These are phyloP conservation scores for Kingdonia uniflora DNA, from an alignment of 164 flowering plant genomes.

Conservation along the genomic window DNA sequence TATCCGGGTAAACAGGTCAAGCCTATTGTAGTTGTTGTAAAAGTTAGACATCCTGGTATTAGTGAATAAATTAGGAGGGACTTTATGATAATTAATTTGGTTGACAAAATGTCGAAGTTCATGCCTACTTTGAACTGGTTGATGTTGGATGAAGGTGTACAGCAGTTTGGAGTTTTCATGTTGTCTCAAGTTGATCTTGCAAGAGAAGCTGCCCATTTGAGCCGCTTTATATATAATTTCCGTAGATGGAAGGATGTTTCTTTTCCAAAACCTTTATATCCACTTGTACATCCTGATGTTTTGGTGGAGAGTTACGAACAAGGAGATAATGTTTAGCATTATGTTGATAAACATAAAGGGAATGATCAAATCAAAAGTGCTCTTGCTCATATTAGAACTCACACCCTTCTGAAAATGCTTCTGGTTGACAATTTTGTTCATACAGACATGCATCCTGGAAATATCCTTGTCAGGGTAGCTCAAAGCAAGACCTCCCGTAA, in stretches of 20 bases:
- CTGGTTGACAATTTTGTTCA: too few relatives aligned
- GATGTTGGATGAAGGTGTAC: constrained; percentile 74
- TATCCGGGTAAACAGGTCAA: constrained; percentile 41
- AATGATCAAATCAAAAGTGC: constrained; percentile 35
- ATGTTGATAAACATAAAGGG: constrained; percentile 53
- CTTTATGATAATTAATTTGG: constrained; percentile 42
- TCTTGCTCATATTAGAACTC: constrained; percentile 76
- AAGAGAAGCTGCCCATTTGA: constrained; percentile 81
- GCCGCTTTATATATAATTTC: constrained; percentile 71
- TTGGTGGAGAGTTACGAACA: constrained; percentile 78
- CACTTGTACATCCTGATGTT: constrained; percentile 78
- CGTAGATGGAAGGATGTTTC: too few relatives aligned
- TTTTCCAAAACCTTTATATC: constrained; percentile 75
- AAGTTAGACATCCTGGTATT: constrained; percentile 89
- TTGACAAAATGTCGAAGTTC: constrained; percentile 47
- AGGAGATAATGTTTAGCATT: constrained; percentile 52
- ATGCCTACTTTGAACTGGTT: constrained; percentile 58
- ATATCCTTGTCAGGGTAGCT: too few relatives aligned
- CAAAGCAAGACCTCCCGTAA: too few relatives aligned
- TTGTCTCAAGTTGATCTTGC: constrained; percentile 87
- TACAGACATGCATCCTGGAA: too few relatives aligned
- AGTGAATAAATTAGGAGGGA: constrained; percentile 70
- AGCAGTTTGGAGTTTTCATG: constrained; percentile 79
- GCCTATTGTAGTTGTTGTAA: constrained; percentile 58
- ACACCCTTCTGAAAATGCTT: constrained; percentile 83